Evolutionary conservation across 2,329 filamentous ascomycete genomes (phyloP), one percentile per base, ranked within the genome.

Genomic region (Fusarium graminum): DNA sequence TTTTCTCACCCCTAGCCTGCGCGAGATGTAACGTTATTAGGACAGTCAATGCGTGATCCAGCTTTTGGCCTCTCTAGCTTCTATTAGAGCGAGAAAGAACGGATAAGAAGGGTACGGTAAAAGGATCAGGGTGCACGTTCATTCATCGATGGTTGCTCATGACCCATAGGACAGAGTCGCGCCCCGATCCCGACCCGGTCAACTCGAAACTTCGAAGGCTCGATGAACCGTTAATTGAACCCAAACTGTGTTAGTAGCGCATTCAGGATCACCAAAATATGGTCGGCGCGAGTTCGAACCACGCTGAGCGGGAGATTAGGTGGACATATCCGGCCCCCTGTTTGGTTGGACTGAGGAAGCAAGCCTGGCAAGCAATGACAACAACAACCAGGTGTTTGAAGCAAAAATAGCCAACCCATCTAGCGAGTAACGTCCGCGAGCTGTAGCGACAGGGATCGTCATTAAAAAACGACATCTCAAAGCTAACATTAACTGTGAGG

Each of bases 1-100:
- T 22, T 22, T 22, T 22, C 22, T 22, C 22, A 22, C 22, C 22
- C 22, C 6, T 38, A 29, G 38, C 49, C 52, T 51, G 43, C 43
- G 25, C 17, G 49, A 60, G 40, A 66, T 41, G 60, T 54, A 59
- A 53, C 26, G 40, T 59, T 42, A 59, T 40, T 39, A 58, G 52
- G 38, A 50, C 36, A 67, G 56, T 49, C 53, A 46, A 68, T 68
- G 50, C 45, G 41, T 59, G 52, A 67, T 49, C 32, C 40, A 22
- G 38, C 8, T 42, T 19, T 44, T 26, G 13, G 29, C 29, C 28
- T 29, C 7, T 44, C 17, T 42, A 28, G 12, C 40, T n/a, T 29
- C 28, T n/a, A 38, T 41, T 28, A 45, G 30, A 44, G 36, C 38
- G 30, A 26, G 43, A 51, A 40, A 40, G 34, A 50, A 40, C 30